phyloP scores from a whole-genome alignment of 495 filamentous ascomycete species.

The Rostrohypoxylon terebratum region DNA sequence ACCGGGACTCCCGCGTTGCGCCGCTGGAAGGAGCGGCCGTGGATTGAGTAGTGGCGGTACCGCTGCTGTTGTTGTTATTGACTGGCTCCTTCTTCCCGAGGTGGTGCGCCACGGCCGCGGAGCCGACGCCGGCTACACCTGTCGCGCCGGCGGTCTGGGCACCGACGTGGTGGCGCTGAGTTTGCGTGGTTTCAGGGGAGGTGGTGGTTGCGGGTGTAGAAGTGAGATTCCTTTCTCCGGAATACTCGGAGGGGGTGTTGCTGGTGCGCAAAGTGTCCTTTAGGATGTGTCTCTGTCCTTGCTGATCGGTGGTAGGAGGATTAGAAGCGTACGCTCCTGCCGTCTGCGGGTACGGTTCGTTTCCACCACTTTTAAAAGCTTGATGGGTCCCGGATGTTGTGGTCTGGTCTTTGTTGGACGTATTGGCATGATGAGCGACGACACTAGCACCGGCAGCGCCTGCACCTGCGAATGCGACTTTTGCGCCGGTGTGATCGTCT shows the following conservation, averaged over 20 bases:
- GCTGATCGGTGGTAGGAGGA: not conserved
- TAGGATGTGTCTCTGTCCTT: not conserved
- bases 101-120: constrained; percentile 21
- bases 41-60: too few species aligned
- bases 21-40: not conserved
- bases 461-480: constrained; percentile 16
- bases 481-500: constrained; percentile 25
- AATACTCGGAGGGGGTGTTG: constrained; percentile 30
- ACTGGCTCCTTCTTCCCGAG: not conserved
- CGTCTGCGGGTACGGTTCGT: not conserved
- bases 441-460: constrained; percentile 17
- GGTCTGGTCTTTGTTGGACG: constrained; percentile 8
- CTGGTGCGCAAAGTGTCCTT: not conserved
- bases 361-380: not conserved
- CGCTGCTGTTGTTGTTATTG: too few species aligned
- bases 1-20: constrained; percentile 2
- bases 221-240: not conserved
- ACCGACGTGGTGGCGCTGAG: constrained; percentile 4
- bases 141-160: constrained; percentile 20
- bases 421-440: constrained; percentile 9
- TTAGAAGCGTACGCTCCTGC: not conserved
- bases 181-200: not conserved
- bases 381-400: not conserved
- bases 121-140: constrained; percentile 26
- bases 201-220: constrained; percentile 1